These are phyloP conservation scores for Suillus tomentosus DNA, from an alignment of 768 basidiomycete species.

Conservation along the genomic window DNA sequence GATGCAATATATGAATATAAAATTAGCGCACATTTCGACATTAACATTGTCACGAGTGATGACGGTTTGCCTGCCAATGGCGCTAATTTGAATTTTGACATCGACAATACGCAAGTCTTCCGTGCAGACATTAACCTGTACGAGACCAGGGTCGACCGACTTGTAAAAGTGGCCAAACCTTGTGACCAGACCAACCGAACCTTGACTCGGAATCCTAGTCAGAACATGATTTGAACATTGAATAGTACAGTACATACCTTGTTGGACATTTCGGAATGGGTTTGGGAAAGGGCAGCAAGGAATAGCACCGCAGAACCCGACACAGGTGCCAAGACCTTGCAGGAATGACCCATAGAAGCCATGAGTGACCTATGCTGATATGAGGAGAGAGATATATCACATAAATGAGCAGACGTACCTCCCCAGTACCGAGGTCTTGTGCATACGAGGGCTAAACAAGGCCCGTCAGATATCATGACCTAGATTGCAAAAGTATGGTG, in stretches of 20 bases:
- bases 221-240: slow-evolving; percentile 16
- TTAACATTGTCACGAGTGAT: slow-evolving; percentile 97
- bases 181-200: slow-evolving; percentile 87
- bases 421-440: slow-evolving; percentile 78
- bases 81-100: slow-evolving; percentile 93
- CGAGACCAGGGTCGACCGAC: slow-evolving; percentile 90
- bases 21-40: slow-evolving; percentile 74
- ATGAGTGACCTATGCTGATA: slow-evolving; percentile 62
- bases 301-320: slow-evolving; percentile 74
- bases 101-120: slow-evolving; percentile 86
- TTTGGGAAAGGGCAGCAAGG: slow-evolving; percentile 88
- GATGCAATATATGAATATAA: not conserved
- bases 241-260: slow-evolving; percentile 50
- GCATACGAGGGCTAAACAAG: slow-evolving; percentile 79
- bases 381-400: slow-evolving; percentile 7
- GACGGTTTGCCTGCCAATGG: slow-evolving; percentile 85
- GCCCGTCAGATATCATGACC: not conserved
- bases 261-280: slow-evolving; percentile 82
- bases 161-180: slow-evolving; percentile 97
- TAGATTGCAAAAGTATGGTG: slow-evolving; percentile 13
- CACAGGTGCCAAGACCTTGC: slow-evolving; percentile 62
- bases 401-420: slow-evolving; percentile 36
- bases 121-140: slow-evolving; percentile 92
- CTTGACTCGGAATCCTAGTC: slow-evolving; percentile 38
- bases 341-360: slow-evolving; percentile 85